Evolutionary conservation across 2,329 filamentous ascomycete species (phyloP).

Genomic region (Trichoderma afroharzianum): DNA sequence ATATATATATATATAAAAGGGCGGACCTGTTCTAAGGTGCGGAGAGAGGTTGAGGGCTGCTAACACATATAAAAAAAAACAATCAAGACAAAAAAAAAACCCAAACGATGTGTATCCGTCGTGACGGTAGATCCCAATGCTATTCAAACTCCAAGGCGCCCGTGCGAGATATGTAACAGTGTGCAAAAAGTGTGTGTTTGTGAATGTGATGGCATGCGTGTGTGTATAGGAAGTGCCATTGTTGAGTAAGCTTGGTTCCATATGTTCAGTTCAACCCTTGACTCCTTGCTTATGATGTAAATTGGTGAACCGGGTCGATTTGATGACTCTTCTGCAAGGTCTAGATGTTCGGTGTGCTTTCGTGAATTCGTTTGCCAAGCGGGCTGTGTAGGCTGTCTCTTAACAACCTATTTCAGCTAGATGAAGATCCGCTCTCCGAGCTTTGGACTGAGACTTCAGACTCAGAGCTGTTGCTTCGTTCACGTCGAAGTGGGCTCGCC

Average conservation of each 20-base stretch:
- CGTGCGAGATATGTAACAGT: conserved; percentile 15
- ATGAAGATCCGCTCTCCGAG: conserved; percentile 10
- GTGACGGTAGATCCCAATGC: conserved; percentile 21
- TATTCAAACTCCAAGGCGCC: conserved; percentile 26
- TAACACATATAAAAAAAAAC: neutral
- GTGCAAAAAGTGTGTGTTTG: neutral
- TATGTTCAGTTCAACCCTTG: neutral
- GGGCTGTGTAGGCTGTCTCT: neutral
- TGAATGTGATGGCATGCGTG: neutral
- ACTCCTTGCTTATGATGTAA: conserved; percentile 3
- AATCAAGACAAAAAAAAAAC: neutral
- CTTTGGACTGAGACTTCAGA: conserved; percentile 20
- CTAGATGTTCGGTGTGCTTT: neutral
- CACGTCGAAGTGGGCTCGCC: conserved; percentile 24
- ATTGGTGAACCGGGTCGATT: neutral
- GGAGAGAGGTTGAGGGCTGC: neutral
- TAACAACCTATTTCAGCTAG: neutral
- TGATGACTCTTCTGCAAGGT: neutral
- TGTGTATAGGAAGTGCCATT: neutral
- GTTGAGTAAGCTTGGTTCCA: conserved; percentile 1
- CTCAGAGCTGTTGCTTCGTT: conserved; percentile 26
- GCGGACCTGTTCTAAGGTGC: conserved; percentile 1
- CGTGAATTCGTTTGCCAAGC: conserved; percentile 1
- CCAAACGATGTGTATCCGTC: neutral
- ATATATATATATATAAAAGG: neutral